A percentile compares a stretch with the other conserved stretches of the same genome.
phyloP scores from a whole-genome alignment of 2,329 filamentous ascomycete species.

The Ophiocordyceps camponoti-saundersi region DNA sequence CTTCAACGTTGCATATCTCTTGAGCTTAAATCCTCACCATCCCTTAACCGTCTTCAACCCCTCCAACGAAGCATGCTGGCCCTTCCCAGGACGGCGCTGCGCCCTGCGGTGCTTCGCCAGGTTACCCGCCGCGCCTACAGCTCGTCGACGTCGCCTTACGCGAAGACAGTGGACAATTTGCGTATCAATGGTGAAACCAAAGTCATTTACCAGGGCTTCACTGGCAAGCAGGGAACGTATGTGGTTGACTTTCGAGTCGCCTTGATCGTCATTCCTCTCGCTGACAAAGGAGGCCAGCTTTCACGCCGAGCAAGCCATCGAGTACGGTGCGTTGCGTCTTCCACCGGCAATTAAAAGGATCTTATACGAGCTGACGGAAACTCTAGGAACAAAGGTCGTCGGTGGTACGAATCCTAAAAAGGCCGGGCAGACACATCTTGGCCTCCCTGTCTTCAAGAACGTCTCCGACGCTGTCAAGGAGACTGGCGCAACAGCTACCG shows the following conservation, averaged over 20 bases:
- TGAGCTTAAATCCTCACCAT: background rate
- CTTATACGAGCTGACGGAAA: slow-evolving; percentile 7
- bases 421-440: slow-evolving; percentile 78
- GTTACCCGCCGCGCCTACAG: slow-evolving; percentile 55
- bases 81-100: slow-evolving; percentile 52
- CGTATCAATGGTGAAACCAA: slow-evolving; percentile 87
- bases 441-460: slow-evolving; percentile 80
- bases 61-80: slow-evolving; percentile 72
- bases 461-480: slow-evolving; percentile 79
- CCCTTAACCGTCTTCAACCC: no score
- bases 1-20: slow-evolving; percentile 1
- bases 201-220: slow-evolving; percentile 95
- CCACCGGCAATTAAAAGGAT: slow-evolving; percentile 5
- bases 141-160: slow-evolving; percentile 51
- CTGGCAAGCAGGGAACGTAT: slow-evolving; percentile 90
- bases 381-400: slow-evolving; percentile 79
- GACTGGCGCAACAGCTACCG: slow-evolving; percentile 79
- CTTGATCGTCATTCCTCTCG: slow-evolving; percentile 1
- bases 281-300: slow-evolving; percentile 41
- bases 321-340: slow-evolving; percentile 56
- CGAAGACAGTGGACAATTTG: slow-evolving; percentile 65
- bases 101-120: slow-evolving; percentile 47
- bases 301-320: slow-evolving; percentile 93
- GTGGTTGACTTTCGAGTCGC: background rate
- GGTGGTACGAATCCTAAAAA: slow-evolving; percentile 99